A percentile compares a stretch with the other conserved stretches of the same genome.
Conservation (phyloP, 176 grass and related monocot genomes). For the Ananas comosus region DNA sequence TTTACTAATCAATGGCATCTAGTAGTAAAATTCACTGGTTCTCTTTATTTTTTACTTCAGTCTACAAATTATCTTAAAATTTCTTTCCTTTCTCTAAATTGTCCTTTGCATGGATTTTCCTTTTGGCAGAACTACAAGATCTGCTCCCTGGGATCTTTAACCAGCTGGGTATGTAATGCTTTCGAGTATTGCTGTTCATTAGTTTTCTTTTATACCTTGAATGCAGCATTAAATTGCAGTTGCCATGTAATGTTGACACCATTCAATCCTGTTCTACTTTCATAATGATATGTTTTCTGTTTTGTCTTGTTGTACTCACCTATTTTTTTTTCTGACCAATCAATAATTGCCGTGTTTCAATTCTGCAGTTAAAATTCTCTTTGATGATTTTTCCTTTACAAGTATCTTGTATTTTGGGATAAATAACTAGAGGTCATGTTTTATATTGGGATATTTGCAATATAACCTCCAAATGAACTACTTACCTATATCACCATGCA, state of each 20-base stretch:
- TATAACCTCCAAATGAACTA: no score
- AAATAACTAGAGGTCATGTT: no score
- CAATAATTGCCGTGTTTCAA: no score
- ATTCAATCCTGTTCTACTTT: neutral
- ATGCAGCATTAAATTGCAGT: neutral
- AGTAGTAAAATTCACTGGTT: neutral
- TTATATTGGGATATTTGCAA: no score
- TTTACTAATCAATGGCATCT: neutral
- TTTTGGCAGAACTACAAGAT: conserved; percentile 83
- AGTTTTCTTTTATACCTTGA: neutral
- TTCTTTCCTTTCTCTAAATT: neutral
- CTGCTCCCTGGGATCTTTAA: conserved; percentile 89
- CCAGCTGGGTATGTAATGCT: conserved; percentile 57
- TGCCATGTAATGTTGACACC: neutral
- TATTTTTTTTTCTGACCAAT: neutral
- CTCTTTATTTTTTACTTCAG: neutral
- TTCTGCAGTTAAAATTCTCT: no score
- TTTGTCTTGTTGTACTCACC: neutral
- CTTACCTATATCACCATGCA: no score
- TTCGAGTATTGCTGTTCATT: neutral
- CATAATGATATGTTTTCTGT: neutral
- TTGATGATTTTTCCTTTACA: no score
- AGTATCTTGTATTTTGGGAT: no score
- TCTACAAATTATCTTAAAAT: neutral
- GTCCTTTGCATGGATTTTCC: neutral